These are phyloP conservation scores for Leccinum sublutescens DNA, from an alignment of 768 basidiomycete genomes.

Conservation along the genomic window DNA sequence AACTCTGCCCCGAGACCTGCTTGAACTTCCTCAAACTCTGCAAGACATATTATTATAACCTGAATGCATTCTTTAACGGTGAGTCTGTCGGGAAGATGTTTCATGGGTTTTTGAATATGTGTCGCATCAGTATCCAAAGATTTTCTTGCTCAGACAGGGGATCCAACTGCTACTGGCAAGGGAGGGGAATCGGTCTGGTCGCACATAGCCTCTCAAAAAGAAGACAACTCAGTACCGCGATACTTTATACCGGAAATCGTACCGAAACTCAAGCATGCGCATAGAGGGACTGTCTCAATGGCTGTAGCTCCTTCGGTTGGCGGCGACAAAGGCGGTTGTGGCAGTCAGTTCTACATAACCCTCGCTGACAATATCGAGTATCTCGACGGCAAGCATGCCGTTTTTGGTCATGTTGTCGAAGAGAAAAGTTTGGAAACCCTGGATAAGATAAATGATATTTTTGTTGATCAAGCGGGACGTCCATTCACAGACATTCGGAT, in stretches of 20 bases:
- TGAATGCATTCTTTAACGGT: conserved; percentile 99
- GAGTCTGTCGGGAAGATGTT: conserved; percentile 26
- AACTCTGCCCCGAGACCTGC: conserved; percentile 85
- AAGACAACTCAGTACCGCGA: conserved; percentile 45
- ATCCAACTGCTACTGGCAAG: conserved; percentile 91
- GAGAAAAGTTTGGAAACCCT: conserved; percentile 73
- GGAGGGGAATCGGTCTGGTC: conserved; percentile 93
- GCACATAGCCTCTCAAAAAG: conserved; percentile 51
- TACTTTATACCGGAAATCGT: conserved; percentile 87
- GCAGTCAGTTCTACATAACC: conserved; percentile 96
- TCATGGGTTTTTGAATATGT: conserved; percentile 1
- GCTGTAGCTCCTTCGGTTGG: conserved; percentile 85
- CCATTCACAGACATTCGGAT: conserved; percentile 95
- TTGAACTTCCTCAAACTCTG: conserved; percentile 98
- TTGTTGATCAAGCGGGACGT: conserved; percentile 81
- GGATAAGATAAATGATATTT: conserved; percentile 90
- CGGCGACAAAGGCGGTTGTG: conserved; percentile 73
- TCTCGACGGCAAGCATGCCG: conserved; percentile 90
- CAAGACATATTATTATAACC: conserved; percentile 95
- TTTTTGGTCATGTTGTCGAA: conserved; percentile 95
- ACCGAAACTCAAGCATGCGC: conserved; percentile 78
- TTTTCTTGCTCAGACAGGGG: conserved; percentile 95
- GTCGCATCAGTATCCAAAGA: conserved; percentile 80
- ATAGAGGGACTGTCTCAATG: conserved; percentile 94
- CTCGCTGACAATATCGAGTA: conserved; percentile 90